phyloP scores from a whole-genome alignment of 2,329 filamentous ascomycete genomes.

The Lasiodiplodia citricola region DNA sequence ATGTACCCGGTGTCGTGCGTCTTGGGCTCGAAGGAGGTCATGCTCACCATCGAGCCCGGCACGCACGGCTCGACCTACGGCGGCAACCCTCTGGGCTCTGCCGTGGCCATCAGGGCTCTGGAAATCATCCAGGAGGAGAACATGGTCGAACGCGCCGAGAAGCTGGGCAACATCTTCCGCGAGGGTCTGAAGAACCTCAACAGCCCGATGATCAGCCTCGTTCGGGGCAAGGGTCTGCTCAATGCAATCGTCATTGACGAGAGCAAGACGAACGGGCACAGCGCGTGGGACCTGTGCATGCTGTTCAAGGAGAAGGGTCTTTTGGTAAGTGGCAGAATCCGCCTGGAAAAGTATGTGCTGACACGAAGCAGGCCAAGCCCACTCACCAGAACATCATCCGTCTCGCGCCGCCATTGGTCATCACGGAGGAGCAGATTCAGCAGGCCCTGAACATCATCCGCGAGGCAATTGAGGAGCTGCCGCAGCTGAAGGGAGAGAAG shows the following conservation, averaged over 20 bases:
- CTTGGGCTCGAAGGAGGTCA: conserved; percentile 84
- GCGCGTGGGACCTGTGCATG: conserved; percentile 96
- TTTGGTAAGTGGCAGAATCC: conserved; percentile 65
- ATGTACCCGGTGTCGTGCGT: conserved; percentile 99
- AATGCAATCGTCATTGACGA: conserved; percentile 98
- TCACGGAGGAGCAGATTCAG: conserved; percentile 84
- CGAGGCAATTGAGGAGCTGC: conserved; percentile 81
- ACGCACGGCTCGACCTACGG: conserved; percentile 99
- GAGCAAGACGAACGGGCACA: conserved; percentile 79
- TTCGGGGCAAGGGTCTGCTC: conserved; percentile 90
- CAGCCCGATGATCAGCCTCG: conserved; percentile 77
- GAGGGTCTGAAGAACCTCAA: conserved; percentile 76
- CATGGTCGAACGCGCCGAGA: conserved; percentile 81
- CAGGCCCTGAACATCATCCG: conserved; percentile 79
- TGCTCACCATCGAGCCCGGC: conserved; percentile 94
- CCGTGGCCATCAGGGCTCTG: conserved; percentile 91
- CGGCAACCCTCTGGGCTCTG: conserved; percentile 93
- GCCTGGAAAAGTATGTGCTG: neutral
- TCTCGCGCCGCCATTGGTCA: conserved; percentile 93
- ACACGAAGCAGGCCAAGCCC: conserved; percentile 78
- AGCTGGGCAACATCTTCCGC: conserved; percentile 81
- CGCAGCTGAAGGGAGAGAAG: conserved; percentile 64
- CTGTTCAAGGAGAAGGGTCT: conserved; percentile 94
- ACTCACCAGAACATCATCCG: conserved; percentile 99
- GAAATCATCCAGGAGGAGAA: conserved; percentile 93